Evolutionary conservation across 1,284 basidiomycete species (phyloP).

Genomic region (Fomitiporia mediterranea): DNA sequence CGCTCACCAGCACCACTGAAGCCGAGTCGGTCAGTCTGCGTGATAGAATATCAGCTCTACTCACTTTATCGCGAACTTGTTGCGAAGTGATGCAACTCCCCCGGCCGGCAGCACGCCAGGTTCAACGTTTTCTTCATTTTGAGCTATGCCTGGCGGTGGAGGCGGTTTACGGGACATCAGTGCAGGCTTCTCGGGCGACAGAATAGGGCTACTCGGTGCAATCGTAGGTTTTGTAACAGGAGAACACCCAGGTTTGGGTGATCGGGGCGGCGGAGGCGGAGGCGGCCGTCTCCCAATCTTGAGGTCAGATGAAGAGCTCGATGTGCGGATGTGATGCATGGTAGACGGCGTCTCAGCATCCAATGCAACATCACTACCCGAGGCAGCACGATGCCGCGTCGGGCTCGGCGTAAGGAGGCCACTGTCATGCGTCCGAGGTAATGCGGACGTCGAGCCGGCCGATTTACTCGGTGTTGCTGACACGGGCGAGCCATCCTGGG

Average conservation of each 20-base stretch:
- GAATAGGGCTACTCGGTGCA: constrained; percentile 18
- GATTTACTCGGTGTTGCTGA: constrained; percentile 21
- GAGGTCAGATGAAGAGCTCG: constrained; percentile 52
- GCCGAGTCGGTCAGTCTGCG: constrained; percentile 12
- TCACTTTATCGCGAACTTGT: constrained; percentile 43
- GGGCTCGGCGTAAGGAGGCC: constrained; percentile 25
- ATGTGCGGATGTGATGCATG: constrained; percentile 33
- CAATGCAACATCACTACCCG: constrained; percentile 27
- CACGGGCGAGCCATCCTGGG: constrained; percentile 23
- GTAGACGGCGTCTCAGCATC: constrained; percentile 23
- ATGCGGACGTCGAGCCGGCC: neutral
- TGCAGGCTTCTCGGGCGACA: constrained; percentile 24
- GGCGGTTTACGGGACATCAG: constrained; percentile 28
- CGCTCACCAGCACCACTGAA: constrained; percentile 8
- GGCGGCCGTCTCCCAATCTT: constrained; percentile 44
- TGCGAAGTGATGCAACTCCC: constrained; percentile 42
- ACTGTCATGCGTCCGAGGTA: constrained; percentile 21
- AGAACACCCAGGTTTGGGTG: constrained; percentile 40
- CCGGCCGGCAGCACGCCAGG: constrained; percentile 5
- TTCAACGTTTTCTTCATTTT: neutral
- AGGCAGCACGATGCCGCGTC: constrained; percentile 38
- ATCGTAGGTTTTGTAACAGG: constrained; percentile 32
- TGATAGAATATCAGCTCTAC: constrained; percentile 27
- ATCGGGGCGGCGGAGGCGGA: constrained; percentile 53
- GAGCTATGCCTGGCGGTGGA: constrained; percentile 25